Percentiles rank a stretch among this genome's conserved stretches.
Conservation (phyloP, 768 basidiomycete species). For the Naganishia antarctica region DNA sequence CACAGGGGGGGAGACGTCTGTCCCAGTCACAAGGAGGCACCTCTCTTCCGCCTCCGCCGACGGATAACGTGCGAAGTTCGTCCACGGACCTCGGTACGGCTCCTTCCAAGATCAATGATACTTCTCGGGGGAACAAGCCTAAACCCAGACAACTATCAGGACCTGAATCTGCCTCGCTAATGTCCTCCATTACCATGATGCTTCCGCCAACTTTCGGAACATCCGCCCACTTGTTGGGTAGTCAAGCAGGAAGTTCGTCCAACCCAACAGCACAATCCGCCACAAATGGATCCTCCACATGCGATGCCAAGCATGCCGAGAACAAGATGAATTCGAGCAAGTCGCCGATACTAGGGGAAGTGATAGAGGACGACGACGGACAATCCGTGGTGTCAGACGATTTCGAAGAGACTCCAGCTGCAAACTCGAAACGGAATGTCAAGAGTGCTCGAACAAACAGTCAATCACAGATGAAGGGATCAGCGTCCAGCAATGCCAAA, state of each 20-base stretch:
- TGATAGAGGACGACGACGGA: slow-evolving; percentile 2
- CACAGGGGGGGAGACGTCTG: background rate
- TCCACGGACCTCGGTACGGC: background rate
- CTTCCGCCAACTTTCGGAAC: slow-evolving; percentile 20
- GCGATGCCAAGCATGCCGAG: background rate
- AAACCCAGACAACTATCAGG: slow-evolving; percentile 5
- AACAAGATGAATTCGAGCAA: background rate
- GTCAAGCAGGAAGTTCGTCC: background rate
- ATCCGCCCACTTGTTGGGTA: background rate
- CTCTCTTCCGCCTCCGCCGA: background rate
- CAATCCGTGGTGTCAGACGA: slow-evolving; percentile 18
- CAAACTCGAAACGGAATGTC: background rate
- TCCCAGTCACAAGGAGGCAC: background rate
- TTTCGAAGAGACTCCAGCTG: slow-evolving; percentile 7
- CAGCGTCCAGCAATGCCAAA: slow-evolving; percentile 2
- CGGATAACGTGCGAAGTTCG: background rate
- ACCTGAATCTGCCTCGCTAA: slow-evolving; percentile 8
- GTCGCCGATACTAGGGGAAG: slow-evolving; percentile 1
- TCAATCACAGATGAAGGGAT: background rate
- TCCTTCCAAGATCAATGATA: background rate
- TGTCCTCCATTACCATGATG: slow-evolving; percentile 13
- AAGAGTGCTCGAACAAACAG: slow-evolving; percentile 8
- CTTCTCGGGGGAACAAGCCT: background rate
- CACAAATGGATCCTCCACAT: background rate
- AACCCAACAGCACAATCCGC: background rate